Conservation (phyloP, 805 yeast genomes). For the Barnettozyma californica region DNA sequence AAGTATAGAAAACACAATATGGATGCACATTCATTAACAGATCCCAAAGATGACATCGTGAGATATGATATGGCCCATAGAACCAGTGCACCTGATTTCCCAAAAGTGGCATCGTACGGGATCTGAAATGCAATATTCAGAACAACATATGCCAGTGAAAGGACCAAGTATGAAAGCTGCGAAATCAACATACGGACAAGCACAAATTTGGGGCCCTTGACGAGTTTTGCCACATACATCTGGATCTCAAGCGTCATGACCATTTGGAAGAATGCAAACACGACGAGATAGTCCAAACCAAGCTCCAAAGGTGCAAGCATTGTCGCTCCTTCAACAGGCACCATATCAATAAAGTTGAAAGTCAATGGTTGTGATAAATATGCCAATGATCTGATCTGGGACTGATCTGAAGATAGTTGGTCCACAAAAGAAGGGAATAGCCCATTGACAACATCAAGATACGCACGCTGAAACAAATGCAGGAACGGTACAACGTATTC, state of each 20-base stretch:
- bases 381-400: slow-evolving; percentile 14
- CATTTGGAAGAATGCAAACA: slow-evolving; percentile 68
- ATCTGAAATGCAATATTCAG: slow-evolving; percentile 65
- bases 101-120: slow-evolving; percentile 50
- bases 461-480: slow-evolving; percentile 36
- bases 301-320: slow-evolving; percentile 63
- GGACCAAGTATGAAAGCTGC: slow-evolving; percentile 45
- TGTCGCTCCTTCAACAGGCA: slow-evolving; percentile 44
- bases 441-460: slow-evolving; percentile 2
- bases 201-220: slow-evolving; percentile 40
- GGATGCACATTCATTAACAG: slow-evolving; percentile 59
- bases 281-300: slow-evolving; percentile 65
- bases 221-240: slow-evolving; percentile 34
- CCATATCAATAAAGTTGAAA: slow-evolving; percentile 34
- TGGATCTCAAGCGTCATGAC: slow-evolving; percentile 46
- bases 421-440: slow-evolving; percentile 20
- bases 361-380: slow-evolving; percentile 14
- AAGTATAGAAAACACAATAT: slow-evolving; percentile 41
- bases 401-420: slow-evolving; percentile 30
- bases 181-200: slow-evolving; percentile 37
- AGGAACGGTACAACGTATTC: slow-evolving; percentile 40
- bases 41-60: slow-evolving; percentile 69
- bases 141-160: slow-evolving; percentile 53
- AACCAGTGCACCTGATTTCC: slow-evolving; percentile 66
- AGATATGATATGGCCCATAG: slow-evolving; percentile 63